Percentiles rank a stretch among this genome's conserved stretches.
These are phyloP conservation scores for Aspergillus sp. DNA, from an alignment of 2,329 filamentous ascomycete species.

Conservation along the genomic window DNA sequence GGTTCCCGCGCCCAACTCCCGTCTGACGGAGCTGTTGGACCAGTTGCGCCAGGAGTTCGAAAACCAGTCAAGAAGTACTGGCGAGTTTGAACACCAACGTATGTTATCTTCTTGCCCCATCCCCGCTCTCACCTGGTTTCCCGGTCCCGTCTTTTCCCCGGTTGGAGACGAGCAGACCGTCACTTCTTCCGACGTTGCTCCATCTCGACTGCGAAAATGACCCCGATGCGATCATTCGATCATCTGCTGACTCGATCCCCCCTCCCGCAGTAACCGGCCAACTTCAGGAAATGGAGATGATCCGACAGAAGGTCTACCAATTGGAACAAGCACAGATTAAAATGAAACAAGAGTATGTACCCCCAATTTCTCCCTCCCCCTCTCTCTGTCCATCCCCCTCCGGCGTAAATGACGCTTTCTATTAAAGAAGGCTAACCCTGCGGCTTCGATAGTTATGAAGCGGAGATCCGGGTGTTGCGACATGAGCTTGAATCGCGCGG, in stretches of 20 bases:
- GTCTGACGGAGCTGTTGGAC: constrained; percentile 88
- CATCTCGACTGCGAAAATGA: background rate
- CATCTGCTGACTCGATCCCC: constrained; percentile 9
- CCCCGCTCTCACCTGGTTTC: background rate
- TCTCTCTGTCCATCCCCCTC: background rate
- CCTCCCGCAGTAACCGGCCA: constrained; percentile 71
- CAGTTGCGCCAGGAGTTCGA: constrained; percentile 91
- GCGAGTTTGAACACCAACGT: constrained; percentile 93
- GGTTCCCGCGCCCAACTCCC: constrained; percentile 67
- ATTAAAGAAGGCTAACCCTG: constrained; percentile 17
- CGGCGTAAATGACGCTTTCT: background rate
- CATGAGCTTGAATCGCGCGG: constrained; percentile 79
- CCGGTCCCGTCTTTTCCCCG: background rate
- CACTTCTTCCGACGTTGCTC: background rate
- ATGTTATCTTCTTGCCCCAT: constrained; percentile 47
- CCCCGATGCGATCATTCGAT: background rate
- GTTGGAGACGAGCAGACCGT: background rate
- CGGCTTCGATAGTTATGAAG: constrained; percentile 71
- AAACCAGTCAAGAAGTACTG: constrained; percentile 73
- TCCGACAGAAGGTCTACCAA: constrained; percentile 87
- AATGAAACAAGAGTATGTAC: constrained; percentile 83
- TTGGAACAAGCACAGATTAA: constrained; percentile 87
- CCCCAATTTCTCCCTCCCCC: background rate
- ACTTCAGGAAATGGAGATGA: constrained; percentile 91
- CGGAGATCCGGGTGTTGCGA: constrained; percentile 80